Evolutionary conservation across 306 rosid species (phyloP).

Genomic region (Crotalaria pallida): DNA sequence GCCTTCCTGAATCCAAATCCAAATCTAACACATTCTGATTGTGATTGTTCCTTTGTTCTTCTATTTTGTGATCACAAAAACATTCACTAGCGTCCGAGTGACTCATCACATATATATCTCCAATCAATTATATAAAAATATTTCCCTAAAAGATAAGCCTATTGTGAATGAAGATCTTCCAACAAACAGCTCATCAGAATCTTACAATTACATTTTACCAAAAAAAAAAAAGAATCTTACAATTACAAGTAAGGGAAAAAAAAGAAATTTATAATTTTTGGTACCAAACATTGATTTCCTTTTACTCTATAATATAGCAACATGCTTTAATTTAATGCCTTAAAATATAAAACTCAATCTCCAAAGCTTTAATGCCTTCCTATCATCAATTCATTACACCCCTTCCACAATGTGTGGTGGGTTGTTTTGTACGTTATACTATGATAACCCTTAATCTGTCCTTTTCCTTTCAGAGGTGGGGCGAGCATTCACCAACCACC

Average conservation of each 20-base stretch:
- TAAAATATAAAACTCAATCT: constrained; percentile 67
- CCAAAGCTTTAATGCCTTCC: constrained; percentile 50
- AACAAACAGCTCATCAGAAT: constrained; percentile 21
- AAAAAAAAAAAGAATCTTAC: too few relatives aligned
- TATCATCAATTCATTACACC: constrained; percentile 30
- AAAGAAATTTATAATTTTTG: too few relatives aligned
- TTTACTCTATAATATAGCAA: background rate
- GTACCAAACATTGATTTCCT: background rate
- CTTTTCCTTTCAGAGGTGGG: constrained; percentile 50
- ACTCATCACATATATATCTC: background rate
- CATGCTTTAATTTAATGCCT: constrained; percentile 7
- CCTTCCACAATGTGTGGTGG: constrained; percentile 14
- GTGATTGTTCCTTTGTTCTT: constrained; percentile 7
- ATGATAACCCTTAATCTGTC: constrained; percentile 37
- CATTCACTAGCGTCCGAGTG: background rate
- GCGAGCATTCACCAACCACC: constrained; percentile 53
- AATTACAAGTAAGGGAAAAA: too few relatives aligned
- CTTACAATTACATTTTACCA: background rate
- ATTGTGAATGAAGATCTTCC: constrained; percentile 37
- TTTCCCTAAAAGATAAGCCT: constrained; percentile 27
- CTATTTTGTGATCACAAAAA: background rate
- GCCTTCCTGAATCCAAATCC: background rate
- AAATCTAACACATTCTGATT: constrained; percentile 25
- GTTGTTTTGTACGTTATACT: constrained; percentile 1
- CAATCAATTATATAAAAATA: too few relatives aligned